Base-by-base conservation (phyloP, 2,329 filamentous ascomycete species). In the Cordyceps tenuipes region DNA sequence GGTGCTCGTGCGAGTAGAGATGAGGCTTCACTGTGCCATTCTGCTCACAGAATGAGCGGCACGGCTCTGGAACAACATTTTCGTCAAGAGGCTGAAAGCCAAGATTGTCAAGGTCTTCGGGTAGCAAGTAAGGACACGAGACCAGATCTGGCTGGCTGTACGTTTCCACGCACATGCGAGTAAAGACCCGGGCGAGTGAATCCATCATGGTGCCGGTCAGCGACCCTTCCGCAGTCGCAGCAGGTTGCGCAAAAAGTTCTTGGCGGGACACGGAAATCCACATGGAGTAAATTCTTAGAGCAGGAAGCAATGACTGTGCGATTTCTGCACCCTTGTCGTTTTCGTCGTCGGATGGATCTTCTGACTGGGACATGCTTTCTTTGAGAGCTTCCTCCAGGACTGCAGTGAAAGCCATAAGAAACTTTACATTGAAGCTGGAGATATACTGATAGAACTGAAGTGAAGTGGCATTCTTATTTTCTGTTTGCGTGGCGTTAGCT, bases 371-470 rank as follows among this genome's bases (percentile, higher is more conserved):
- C 10, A 66, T 63, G n/a, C 63, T 66, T 29, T 66, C 60, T 36
- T 63, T 81, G 3, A 96, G 77, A 66, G 91, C 87, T n/a, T 83
- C 79, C 63, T 87, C 78, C 41, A 96, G 77, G 31, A 87, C 76
- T 57, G 87, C 85, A 50, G 92, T 81, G 36, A 96, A 78, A 0
- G 83, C 82, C 60, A 86, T 83, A 66, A 95, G 87, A 10, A 88
- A 90, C 56, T 87, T 87, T 52, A 91, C 78, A 67, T 96, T 96
- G 63, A 96, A 82, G 26, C 86, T 82, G 49, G 95, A 78, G 62
- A 89, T 85, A 67, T 87, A 91, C 62, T 83, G 79, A 64, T 79
- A 82, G 10, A 82, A 81, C 39, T 75, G 75, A 13, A 77, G 77
- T 36, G 71, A 71, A 44, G 72, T 68, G 15, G 73, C 66, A 9